These are phyloP conservation scores for Sorghum bicolor DNA, from an alignment of 176 grass and related monocot species.

Conservation along the genomic window DNA sequence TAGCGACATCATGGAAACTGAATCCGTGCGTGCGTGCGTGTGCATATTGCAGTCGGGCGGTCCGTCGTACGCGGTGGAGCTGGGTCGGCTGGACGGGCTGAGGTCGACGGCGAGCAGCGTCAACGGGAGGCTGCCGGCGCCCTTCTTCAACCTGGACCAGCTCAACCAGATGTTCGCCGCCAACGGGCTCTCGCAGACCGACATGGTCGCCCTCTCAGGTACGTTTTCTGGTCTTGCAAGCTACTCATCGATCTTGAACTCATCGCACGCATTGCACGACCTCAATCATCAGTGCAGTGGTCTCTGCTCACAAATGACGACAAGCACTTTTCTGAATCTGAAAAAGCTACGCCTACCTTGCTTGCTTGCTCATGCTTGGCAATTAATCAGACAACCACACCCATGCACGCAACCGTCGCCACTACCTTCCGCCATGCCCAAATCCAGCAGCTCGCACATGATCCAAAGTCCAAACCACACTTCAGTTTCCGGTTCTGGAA, in stretches of 20 bases:
- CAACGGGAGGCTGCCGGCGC: constrained; percentile 36
- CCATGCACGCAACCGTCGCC: not conserved
- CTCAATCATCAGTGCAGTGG: not conserved
- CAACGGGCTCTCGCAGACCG: constrained; percentile 47
- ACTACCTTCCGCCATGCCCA: not conserved
- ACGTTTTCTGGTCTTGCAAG: not conserved
- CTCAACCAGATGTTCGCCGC: constrained; percentile 49
- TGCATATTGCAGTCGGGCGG: constrained; percentile 41
- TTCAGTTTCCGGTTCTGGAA: not conserved
- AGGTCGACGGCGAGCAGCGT: constrained; percentile 51
- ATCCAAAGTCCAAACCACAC: not conserved
- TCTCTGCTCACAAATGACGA: not conserved
- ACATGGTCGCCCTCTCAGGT: constrained; percentile 85
- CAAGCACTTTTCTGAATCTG: not conserved
- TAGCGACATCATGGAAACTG: too few species aligned
- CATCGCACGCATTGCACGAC: not conserved
- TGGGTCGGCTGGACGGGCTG: constrained; percentile 61
- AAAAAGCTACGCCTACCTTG: not conserved
- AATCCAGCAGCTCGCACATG: not conserved
- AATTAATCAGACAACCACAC: not conserved
- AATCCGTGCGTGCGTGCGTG: too few species aligned
- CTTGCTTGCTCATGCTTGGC: not conserved
- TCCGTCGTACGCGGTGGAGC: constrained; percentile 66
- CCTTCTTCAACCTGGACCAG: constrained; percentile 36
- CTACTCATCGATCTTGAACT: not conserved